Evolutionary conservation across 2,329 filamentous ascomycete species (phyloP).

Genomic region (Colletotrichum shisoi): DNA sequence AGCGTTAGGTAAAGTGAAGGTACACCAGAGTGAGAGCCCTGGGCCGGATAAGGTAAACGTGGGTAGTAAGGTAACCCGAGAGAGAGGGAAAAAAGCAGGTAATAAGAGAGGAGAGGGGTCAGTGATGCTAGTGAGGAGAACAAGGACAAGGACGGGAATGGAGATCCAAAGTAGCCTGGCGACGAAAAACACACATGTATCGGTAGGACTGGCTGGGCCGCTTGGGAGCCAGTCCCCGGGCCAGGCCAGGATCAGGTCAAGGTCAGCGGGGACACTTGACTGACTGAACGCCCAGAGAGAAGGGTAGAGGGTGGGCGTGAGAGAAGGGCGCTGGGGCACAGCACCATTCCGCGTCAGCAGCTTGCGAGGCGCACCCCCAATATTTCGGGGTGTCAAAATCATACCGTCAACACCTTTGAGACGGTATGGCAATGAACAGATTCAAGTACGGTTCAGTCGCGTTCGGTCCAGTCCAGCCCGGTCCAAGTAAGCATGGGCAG

Average conservation of each 20-base stretch:
- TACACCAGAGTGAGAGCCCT: conserved; percentile 1
- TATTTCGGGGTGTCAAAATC: background rate
- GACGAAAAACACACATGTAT: background rate
- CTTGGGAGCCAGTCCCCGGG: conserved; percentile 28
- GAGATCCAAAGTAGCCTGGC: conserved; percentile 24
- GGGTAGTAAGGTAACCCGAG: conserved; percentile 4
- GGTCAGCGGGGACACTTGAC: conserved; percentile 18
- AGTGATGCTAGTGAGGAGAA: conserved; percentile 19
- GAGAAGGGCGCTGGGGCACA: background rate
- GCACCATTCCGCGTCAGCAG: conserved; percentile 11
- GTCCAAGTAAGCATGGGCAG: conserved; percentile 1
- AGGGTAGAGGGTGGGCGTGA: background rate
- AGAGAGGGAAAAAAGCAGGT: conserved; percentile 14
- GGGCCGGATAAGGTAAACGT: conserved; percentile 7
- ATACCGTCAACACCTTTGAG: background rate
- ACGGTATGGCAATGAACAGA: background rate
- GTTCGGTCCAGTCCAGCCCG: conserved; percentile 1
- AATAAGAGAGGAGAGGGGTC: conserved; percentile 27
- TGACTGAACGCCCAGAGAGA: background rate
- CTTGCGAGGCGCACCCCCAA: conserved; percentile 8
- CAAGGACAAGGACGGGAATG: conserved; percentile 5
- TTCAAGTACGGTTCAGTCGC: background rate
- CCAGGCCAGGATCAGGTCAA: conserved; percentile 16
- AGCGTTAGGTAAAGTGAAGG: background rate
- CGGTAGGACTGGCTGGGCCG: conserved; percentile 21